A percentile compares a stretch with the other conserved stretches of the same genome.
Evolutionary conservation across 73 alveolate genomes (phyloP).

Genomic region (Tetrahymena borealis): DNA sequence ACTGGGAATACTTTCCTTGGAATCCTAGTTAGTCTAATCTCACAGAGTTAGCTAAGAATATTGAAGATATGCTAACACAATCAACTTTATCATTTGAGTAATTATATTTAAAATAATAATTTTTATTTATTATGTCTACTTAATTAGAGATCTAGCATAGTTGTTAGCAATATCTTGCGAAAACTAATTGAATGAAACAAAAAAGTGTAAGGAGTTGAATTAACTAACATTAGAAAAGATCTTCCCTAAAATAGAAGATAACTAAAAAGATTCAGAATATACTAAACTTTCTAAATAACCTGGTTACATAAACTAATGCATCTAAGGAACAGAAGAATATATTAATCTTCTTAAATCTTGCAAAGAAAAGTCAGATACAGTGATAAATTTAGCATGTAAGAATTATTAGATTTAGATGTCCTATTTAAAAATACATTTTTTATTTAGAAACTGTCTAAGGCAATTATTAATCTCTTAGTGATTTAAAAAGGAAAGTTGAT

Average conservation of each 20-base stretch:
- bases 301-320: neutral
- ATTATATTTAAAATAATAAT: neutral
- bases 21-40: neutral
- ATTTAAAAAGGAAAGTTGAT: no score
- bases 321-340: neutral
- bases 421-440: no score
- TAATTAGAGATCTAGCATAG: neutral
- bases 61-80: neutral
- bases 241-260: neutral
- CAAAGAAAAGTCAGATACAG: neutral
- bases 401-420: neutral
- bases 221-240: neutral
- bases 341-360: neutral
- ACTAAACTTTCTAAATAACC: neutral
- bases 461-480: no score
- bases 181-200: neutral
- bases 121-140: neutral
- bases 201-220: neutral
- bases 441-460: no score
- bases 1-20: neutral
- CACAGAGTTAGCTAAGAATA: neutral
- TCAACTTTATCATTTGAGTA: neutral
- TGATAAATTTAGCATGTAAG: neutral
- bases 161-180: neutral
- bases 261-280: neutral